Percentiles rank a stretch among this genome's conserved stretches.
Evolutionary conservation across 768 basidiomycete species (phyloP).

Genomic region (Boletus rex-veris): DNA sequence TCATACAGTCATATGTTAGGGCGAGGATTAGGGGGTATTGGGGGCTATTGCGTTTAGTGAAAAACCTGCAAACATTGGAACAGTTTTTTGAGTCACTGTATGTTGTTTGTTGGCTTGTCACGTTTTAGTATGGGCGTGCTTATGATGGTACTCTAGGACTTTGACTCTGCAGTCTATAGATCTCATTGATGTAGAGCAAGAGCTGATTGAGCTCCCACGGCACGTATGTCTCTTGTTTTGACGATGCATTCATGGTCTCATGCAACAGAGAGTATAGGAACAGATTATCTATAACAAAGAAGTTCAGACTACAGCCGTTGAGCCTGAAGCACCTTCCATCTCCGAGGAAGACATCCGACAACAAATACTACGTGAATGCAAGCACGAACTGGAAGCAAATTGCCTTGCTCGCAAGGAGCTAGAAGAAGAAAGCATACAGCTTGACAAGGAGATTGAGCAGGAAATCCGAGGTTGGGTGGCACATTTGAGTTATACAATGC

Average conservation of each 20-base stretch:
- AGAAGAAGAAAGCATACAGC: conserved; percentile 77
- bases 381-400: conserved; percentile 70
- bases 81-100: too few species aligned
- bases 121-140: neutral
- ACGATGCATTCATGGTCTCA: neutral
- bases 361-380: conserved; percentile 54
- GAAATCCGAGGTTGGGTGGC: conserved; percentile 67
- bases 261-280: conserved; percentile 43
- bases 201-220: conserved; percentile 85
- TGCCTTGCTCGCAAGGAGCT: conserved; percentile 64
- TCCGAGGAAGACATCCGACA: conserved; percentile 76
- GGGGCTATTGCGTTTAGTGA: too few species aligned
- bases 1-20: too few species aligned
- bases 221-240: conserved; percentile 48
- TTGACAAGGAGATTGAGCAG: conserved; percentile 83
- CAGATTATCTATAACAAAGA: conserved; percentile 82
- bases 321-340: conserved; percentile 46
- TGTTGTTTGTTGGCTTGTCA: conserved; percentile 16
- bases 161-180: conserved; percentile 67
- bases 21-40: too few species aligned
- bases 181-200: conserved; percentile 85
- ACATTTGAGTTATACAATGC: neutral
- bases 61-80: too few species aligned
- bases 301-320: conserved; percentile 73
- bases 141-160: conserved; percentile 37